A percentile compares a stretch with the other conserved stretches of the same genome.
Conservation (phyloP, 2,329 filamentous ascomycete species). For the Colletotrichum sansevieriae region DNA sequence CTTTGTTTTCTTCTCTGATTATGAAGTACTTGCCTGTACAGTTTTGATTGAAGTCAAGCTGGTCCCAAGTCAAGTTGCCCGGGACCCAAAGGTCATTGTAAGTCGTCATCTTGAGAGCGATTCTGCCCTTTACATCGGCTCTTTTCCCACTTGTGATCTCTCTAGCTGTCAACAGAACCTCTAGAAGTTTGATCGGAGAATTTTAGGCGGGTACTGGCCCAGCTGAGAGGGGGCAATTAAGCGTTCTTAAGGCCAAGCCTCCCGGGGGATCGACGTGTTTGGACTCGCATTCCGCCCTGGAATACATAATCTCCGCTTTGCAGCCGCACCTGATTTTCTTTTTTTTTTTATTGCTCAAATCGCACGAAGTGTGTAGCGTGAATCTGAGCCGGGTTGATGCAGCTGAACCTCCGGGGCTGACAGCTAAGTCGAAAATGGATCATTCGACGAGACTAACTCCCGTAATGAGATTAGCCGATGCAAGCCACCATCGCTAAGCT, state of each 20-base stretch:
- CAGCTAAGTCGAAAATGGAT: slow-evolving; percentile 22
- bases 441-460: not conserved
- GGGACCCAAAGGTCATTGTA: slow-evolving; percentile 33
- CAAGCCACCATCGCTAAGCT: no score
- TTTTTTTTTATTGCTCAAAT: not conserved
- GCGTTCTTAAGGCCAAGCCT: slow-evolving; percentile 17
- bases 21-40: slow-evolving; percentile 1
- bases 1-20: no score
- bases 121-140: not conserved
- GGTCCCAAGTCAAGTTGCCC: slow-evolving; percentile 34
- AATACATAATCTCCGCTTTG: not conserved
- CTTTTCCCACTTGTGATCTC: not conserved
- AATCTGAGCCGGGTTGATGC: not conserved
- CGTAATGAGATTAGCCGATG: not conserved
- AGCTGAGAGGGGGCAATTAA: no score
- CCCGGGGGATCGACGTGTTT: not conserved
- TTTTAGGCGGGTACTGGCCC: not conserved
- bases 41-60: slow-evolving; percentile 33
- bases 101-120: not conserved
- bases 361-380: not conserved
- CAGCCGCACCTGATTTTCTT: slow-evolving; percentile 18
- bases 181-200: not conserved
- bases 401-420: slow-evolving; percentile 36
- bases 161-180: no score
- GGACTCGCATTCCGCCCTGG: not conserved